A percentile compares a stretch with the other conserved stretches of the same genome.
These are phyloP conservation scores for Yamadazyma sp. DNA, from an alignment of 805 yeast species.

Conservation along the genomic window DNA sequence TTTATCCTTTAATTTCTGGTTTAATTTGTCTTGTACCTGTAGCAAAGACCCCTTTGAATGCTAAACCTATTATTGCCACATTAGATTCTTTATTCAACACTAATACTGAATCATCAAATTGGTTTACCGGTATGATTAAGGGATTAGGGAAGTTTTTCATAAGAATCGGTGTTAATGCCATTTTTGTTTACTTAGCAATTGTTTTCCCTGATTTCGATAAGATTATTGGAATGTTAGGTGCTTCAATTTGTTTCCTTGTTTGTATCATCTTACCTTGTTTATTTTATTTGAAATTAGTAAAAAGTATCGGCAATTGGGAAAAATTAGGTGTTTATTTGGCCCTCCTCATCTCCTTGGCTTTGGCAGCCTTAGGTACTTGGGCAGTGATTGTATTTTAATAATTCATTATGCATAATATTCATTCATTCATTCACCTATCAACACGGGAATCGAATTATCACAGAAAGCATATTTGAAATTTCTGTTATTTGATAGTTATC, in stretches of 20 bases:
- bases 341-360: conserved; percentile 40
- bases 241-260: conserved; percentile 73
- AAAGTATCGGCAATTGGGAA: conserved; percentile 40
- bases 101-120: conserved; percentile 14
- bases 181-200: conserved; percentile 59
- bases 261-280: conserved; percentile 76
- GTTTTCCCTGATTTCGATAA: conserved; percentile 76
- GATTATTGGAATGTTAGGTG: conserved; percentile 77
- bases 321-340: conserved; percentile 39
- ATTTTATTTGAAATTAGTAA: conserved; percentile 58
- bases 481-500: too few relatives aligned
- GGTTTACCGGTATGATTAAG: conserved; percentile 9
- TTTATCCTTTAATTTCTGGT: conserved; percentile 51
- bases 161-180: conserved; percentile 47
- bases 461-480: too few relatives aligned
- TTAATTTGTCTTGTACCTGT: conserved; percentile 80
- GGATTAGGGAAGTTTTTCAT: conserved; percentile 17
- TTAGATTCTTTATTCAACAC: conserved; percentile 52
- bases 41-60: conserved; percentile 79
- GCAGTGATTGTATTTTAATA: conserved; percentile 32
- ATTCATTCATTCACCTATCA: too few relatives aligned
- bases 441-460: too few relatives aligned
- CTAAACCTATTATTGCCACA: conserved; percentile 76
- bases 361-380: conserved; percentile 59
- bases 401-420: too few relatives aligned